Evolutionary conservation across 805 yeast genomes (phyloP).

Genomic region (Saccharomycopsis selenospora): DNA sequence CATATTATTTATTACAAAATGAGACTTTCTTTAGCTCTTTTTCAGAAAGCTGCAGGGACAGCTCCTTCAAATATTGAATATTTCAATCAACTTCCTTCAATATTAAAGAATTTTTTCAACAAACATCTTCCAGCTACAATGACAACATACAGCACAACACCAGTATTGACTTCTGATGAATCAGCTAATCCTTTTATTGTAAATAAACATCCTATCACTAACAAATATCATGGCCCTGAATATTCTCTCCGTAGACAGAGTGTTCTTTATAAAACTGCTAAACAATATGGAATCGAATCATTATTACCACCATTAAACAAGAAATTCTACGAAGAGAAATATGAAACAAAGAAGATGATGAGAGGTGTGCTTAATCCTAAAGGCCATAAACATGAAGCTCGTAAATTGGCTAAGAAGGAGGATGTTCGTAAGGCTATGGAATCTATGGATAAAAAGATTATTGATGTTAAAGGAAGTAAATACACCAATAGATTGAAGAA

Average conservation of each 20-base stretch:
- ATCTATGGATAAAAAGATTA: constrained; percentile 58
- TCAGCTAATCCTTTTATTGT: constrained; percentile 83
- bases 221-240: constrained; percentile 68
- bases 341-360: constrained; percentile 59
- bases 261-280: constrained; percentile 75
- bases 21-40: background rate
- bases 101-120: constrained; percentile 65
- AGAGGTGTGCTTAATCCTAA: constrained; percentile 73
- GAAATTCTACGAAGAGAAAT: constrained; percentile 74
- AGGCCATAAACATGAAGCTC: constrained; percentile 75
- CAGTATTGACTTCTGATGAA: constrained; percentile 58
- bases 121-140: constrained; percentile 76
- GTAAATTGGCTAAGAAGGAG: constrained; percentile 47
- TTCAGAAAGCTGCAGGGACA: constrained; percentile 17
- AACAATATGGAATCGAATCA: constrained; percentile 70
- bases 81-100: constrained; percentile 58
- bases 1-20: constrained; percentile 12
- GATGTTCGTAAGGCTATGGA: constrained; percentile 60
- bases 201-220: constrained; percentile 75
- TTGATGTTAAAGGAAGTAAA: constrained; percentile 54
- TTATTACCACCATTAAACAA: constrained; percentile 65
- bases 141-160: constrained; percentile 56
- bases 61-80: constrained; percentile 34
- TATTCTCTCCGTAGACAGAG: constrained; percentile 78
- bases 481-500: constrained; percentile 38